A percentile compares a stretch with the other conserved stretches of the same genome.
Evolutionary conservation across 169 alveolate species (phyloP).

Genomic region (Plasmodium blacklocki): DNA sequence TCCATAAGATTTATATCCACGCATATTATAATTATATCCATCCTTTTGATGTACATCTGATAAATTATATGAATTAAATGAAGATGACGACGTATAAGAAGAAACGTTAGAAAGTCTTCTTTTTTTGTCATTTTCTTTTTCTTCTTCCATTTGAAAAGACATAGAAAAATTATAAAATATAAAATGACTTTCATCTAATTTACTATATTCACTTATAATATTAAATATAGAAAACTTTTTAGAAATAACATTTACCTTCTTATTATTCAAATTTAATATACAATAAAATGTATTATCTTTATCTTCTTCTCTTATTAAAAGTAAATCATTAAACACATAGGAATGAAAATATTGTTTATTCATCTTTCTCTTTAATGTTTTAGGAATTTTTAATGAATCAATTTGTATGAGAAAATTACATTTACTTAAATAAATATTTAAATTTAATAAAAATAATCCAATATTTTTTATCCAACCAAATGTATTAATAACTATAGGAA

Average conservation of each 20-base stretch:
- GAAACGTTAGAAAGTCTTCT: background rate
- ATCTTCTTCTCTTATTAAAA: constrained; percentile 10
- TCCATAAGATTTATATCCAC: background rate
- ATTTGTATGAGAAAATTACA: constrained; percentile 58
- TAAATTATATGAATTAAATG: too few relatives aligned
- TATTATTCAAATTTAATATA: constrained; percentile 56
- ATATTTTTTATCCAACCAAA: constrained; percentile 62
- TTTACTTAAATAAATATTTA: constrained; percentile 43
- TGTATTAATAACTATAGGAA: constrained; percentile 58
- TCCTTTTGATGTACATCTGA: too few relatives aligned
- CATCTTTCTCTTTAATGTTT: constrained; percentile 12
- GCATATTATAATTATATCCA: background rate
- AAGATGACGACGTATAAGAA: background rate
- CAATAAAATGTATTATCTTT: constrained; percentile 8
- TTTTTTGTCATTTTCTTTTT: background rate
- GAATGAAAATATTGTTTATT: constrained; percentile 16
- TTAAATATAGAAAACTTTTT: constrained; percentile 42
- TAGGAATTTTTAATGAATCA: constrained; percentile 43
- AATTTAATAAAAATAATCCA: constrained; percentile 43
- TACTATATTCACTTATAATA: constrained; percentile 40
- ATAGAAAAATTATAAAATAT: constrained; percentile 37
- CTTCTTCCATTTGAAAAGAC: constrained; percentile 34
- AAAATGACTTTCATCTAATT: constrained; percentile 37
- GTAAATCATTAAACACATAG: constrained; percentile 63
- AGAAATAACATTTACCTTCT: constrained; percentile 25